A percentile compares a stretch with the other conserved stretches of the same genome.
Evolutionary conservation across 768 basidiomycete species (phyloP).

Genomic region (Trametes gibbosa): DNA sequence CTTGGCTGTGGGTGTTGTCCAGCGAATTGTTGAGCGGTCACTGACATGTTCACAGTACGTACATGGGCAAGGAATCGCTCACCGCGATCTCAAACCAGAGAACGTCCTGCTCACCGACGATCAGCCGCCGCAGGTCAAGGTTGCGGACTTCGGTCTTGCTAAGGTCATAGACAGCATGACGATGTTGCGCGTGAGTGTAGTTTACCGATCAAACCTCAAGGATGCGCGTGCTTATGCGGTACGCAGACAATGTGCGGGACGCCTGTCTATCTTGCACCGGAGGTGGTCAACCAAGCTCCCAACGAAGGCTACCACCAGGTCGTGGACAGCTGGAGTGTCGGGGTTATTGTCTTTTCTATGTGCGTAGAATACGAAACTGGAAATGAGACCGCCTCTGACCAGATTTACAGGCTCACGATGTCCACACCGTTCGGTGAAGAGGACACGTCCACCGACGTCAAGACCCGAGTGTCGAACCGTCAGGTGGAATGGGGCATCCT

Average conservation of each 20-base stretch:
- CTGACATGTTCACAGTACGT: slow-evolving; percentile 46
- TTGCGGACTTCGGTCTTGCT: slow-evolving; percentile 95
- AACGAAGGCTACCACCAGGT: slow-evolving; percentile 77
- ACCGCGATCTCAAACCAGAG: slow-evolving; percentile 95
- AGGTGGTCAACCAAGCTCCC: slow-evolving; percentile 68
- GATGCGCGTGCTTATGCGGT: slow-evolving; percentile 1
- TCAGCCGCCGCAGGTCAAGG: slow-evolving; percentile 71
- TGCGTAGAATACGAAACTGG: no score
- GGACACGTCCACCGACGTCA: slow-evolving; percentile 55
- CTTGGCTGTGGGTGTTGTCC: slow-evolving; percentile 48
- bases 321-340: slow-evolving; percentile 96
- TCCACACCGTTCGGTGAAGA: slow-evolving; percentile 80
- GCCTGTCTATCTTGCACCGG: slow-evolving; percentile 90
- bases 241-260: slow-evolving; percentile 92
- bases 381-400: not conserved
- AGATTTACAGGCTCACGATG: slow-evolving; percentile 62
- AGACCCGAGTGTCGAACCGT: slow-evolving; percentile 56
- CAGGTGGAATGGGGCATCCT: slow-evolving; percentile 62
- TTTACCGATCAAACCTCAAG: slow-evolving; percentile 1
- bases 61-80: slow-evolving; percentile 74
- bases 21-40: not conserved
- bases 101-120: slow-evolving; percentile 82
- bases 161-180: slow-evolving; percentile 84
- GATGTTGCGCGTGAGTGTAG: slow-evolving; percentile 60
- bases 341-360: slow-evolving; percentile 94